These are phyloP conservation scores for Chlorophyllum brunneum DNA, from an alignment of 768 basidiomycete genomes.

Conservation along the genomic window DNA sequence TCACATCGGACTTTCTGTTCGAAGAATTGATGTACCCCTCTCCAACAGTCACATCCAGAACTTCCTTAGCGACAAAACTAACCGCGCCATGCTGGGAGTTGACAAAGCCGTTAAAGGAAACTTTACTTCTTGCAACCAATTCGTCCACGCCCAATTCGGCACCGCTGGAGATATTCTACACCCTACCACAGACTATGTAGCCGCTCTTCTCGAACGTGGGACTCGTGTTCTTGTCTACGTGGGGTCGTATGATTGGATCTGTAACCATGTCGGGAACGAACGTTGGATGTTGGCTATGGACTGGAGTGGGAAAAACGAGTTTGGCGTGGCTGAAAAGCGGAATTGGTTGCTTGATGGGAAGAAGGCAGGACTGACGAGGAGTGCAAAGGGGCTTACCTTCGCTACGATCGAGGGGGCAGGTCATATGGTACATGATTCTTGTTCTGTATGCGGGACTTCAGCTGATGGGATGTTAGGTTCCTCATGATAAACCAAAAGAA, in stretches of 20 bases:
- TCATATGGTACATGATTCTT: slow-evolving; percentile 72
- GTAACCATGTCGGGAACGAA: slow-evolving; percentile 74
- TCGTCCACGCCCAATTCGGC: slow-evolving; percentile 49
- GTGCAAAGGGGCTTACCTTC: slow-evolving; percentile 53
- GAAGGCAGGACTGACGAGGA: slow-evolving; percentile 34
- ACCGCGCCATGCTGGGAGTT: slow-evolving; percentile 59
- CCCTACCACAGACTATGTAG: slow-evolving; percentile 53
- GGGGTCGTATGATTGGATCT: slow-evolving; percentile 69
- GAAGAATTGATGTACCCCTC: not conserved
- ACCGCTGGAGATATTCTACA: slow-evolving; percentile 38
- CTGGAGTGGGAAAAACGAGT: slow-evolving; percentile 60
- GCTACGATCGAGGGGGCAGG: slow-evolving; percentile 64
- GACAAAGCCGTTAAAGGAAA: slow-evolving; percentile 36
- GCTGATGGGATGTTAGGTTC: not conserved
- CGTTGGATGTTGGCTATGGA: slow-evolving; percentile 66
- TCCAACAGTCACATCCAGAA: slow-evolving; percentile 45
- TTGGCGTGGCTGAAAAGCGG: slow-evolving; percentile 37
- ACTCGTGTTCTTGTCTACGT: slow-evolving; percentile 68
- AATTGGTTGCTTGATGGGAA: slow-evolving; percentile 58
- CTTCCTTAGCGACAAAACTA: slow-evolving; percentile 58
- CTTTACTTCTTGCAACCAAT: slow-evolving; percentile 28
- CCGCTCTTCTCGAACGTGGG: slow-evolving; percentile 66
- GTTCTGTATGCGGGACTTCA: not conserved
- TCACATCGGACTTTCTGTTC: not conserved
- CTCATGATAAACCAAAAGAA: slow-evolving; percentile 14